Base-by-base conservation (phyloP, 495 filamentous ascomycete species). In the Hypoxylon subgilvum region DNA sequence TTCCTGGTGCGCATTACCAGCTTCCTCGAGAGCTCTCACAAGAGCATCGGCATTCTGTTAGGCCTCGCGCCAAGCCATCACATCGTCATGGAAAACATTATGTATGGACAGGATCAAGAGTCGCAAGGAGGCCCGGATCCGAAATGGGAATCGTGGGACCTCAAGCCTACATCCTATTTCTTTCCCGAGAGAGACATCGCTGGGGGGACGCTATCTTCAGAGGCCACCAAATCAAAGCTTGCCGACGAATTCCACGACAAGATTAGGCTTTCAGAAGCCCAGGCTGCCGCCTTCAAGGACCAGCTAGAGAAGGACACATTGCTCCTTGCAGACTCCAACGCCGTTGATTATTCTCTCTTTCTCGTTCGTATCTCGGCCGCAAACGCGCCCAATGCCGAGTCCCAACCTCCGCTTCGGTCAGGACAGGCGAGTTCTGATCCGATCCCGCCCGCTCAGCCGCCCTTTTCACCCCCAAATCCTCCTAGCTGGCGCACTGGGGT, bases 61-160 rank as follows among this genome's bases (percentile, higher is more conserved):
- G 74, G 82, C 1, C 70, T 76, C 3, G 79, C 82, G 0, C 86
- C 87, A 0, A 79, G 81, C 0, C 84, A 87, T 58, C 85, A 89
- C 66, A 83, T 90, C 57, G 76, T 89, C 58, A 90, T 89, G 86
- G 86, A 89, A 39, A 88, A 89, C 66, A 74, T 86, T 43, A 72
- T 88, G 34, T 82, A 82, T 63, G 86, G 84, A 3, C 69, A 79
- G 44, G 67, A 71, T 5, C 43, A 61, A n/a, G 71, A 70, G 1
- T 68, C 75, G 5, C 74, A 78, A 39, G 63, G 69, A 0, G 68
- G 69, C 2, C 25, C 42, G 9, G 62, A 74, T 2, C 69, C 72
- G 0, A 72, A 77, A 6, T 90, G 86, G 86, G 85, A 89, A 52
- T 79, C 79, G 0, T 89, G 85, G 73, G 86, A 90, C 32, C 79